Percentiles rank a stretch among this genome's conserved stretches.
These are phyloP conservation scores for Ogataea polymorpha DNA, from an alignment of 805 yeast genomes.

Conservation along the genomic window DNA sequence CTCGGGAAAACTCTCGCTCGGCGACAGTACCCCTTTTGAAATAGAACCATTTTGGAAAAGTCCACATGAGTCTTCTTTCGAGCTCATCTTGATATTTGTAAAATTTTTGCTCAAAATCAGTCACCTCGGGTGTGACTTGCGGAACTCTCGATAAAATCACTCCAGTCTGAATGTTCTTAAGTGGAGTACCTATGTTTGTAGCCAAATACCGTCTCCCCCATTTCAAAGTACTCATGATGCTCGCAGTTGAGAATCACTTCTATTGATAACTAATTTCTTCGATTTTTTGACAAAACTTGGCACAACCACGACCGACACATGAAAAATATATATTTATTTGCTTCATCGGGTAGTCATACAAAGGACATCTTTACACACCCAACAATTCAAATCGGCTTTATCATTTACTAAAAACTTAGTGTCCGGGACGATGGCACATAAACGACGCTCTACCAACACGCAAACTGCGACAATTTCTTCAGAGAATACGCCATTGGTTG, in stretches of 20 bases:
- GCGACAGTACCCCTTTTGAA: conserved; percentile 87
- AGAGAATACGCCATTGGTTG: neutral
- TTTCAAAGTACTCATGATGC: conserved; percentile 2
- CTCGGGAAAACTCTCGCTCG: conserved; percentile 72
- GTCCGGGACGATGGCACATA: neutral
- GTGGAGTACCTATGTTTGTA: conserved; percentile 2
- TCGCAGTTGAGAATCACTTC: too few species aligned
- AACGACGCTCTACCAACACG: neutral
- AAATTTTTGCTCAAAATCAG: conserved; percentile 69
- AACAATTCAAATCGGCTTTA: neutral
- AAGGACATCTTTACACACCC: neutral
- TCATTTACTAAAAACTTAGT: too few species aligned
- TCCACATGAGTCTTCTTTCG: conserved; percentile 92
- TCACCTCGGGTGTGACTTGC: conserved; percentile 72
- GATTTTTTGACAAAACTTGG: too few species aligned
- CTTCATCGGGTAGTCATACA: neutral
- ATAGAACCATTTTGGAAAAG: conserved; percentile 91
- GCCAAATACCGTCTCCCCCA: conserved; percentile 10
- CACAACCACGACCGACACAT: too few species aligned
- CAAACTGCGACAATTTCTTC: neutral
- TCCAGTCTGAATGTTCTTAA: conserved; percentile 39
- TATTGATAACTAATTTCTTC: too few species aligned
- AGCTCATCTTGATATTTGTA: conserved; percentile 82
- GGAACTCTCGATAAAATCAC: conserved; percentile 79
- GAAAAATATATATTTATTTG: too few species aligned